phyloP scores from a whole-genome alignment of 176 grass and related monocot species.

The Pontederia paniculata region DNA sequence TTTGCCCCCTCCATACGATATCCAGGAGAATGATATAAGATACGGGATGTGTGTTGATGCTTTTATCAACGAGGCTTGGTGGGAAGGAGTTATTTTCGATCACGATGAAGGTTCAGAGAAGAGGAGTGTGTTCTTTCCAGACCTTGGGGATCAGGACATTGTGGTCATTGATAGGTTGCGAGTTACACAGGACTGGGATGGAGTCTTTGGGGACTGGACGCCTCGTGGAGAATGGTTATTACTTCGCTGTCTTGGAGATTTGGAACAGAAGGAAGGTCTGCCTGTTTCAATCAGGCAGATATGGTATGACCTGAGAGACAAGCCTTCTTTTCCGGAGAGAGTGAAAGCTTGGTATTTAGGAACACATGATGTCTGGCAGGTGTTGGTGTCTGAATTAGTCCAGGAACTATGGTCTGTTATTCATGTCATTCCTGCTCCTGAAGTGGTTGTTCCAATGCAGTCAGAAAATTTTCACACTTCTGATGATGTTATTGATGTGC shows the following conservation, averaged over 20 bases:
- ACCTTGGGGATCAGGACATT: conserved; percentile 45
- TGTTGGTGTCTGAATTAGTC: conserved; percentile 28
- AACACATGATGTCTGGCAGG: conserved; percentile 25
- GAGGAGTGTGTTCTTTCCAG: conserved; percentile 53
- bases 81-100: conserved; percentile 61
- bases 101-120: conserved; percentile 27
- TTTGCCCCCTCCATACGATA: conserved; percentile 13
- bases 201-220: conserved; percentile 54
- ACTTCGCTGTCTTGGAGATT: conserved; percentile 37
- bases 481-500: neutral
- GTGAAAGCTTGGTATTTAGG: conserved; percentile 40
- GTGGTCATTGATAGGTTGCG: conserved; percentile 37
- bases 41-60: conserved; percentile 62
- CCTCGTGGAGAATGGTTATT: conserved; percentile 52
- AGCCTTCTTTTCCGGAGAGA: conserved; percentile 27
- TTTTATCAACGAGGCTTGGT: conserved; percentile 33
- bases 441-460: neutral
- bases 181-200: conserved; percentile 53
- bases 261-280: conserved; percentile 36
- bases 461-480: neutral
- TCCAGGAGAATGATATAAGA: conserved; percentile 22
- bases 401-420: conserved; percentile 32
- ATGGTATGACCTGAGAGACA: conserved; percentile 44
- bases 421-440: conserved; percentile 13
- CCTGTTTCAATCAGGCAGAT: conserved; percentile 47